A percentile compares a stretch with the other conserved stretches of the same genome.
Conservation (phyloP, 768 basidiomycete species). For the Aureoboletus auriporus region DNA sequence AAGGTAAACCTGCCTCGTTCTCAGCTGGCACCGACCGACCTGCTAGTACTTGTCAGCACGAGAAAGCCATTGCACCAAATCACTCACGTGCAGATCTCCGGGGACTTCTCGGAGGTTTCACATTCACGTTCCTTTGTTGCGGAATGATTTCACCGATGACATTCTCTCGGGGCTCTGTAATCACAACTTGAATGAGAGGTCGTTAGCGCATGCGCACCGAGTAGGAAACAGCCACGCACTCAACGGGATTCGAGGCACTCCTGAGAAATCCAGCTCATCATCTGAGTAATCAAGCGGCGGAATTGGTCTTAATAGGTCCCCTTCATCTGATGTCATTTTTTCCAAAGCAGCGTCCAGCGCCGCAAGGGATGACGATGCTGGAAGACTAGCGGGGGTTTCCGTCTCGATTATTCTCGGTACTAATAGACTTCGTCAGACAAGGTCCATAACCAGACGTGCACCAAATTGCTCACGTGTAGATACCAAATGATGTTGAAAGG, state of each 20-base stretch:
- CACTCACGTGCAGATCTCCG: slow-evolving; percentile 11
- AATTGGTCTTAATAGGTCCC: slow-evolving; percentile 4
- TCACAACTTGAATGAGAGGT: not conserved
- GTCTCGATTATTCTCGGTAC: not conserved
- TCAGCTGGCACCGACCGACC: not conserved
- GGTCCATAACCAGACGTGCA: not conserved
- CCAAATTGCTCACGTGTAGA: slow-evolving; percentile 7
- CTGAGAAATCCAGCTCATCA: slow-evolving; percentile 2
- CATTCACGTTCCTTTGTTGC: not conserved
- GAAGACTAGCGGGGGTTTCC: not conserved
- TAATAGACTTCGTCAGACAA: slow-evolving; percentile 6
- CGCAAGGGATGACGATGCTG: slow-evolving; percentile 11
- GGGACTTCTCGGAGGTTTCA: not conserved
- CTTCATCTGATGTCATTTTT: not conserved
- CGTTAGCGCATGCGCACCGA: not conserved
- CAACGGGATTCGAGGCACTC: not conserved
- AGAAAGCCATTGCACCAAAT: not conserved
- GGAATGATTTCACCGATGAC: not conserved
- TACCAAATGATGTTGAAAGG: not conserved
- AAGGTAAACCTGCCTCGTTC: not conserved
- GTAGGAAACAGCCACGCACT: not conserved
- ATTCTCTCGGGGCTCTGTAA: not conserved
- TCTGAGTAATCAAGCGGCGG: not conserved
- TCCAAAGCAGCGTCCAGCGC: slow-evolving; percentile 4
- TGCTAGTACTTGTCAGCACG: not conserved